Evolutionary conservation across 2,329 filamentous ascomycete genomes (phyloP).

Genomic region (Talaromyces sp.): DNA sequence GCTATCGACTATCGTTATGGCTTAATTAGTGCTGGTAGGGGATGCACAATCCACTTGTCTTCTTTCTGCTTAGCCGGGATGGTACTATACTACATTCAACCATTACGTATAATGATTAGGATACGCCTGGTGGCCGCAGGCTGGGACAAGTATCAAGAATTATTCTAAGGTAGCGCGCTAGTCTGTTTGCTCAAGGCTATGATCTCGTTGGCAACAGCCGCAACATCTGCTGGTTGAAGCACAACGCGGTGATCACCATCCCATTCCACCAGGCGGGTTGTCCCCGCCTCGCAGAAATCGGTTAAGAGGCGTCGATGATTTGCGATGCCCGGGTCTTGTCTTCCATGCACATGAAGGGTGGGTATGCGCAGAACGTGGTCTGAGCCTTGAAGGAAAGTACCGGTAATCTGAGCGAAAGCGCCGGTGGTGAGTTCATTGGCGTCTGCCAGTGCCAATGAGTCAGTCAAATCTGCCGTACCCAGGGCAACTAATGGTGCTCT

Average conservation of each 20-base stretch:
- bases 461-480: slow-evolving; percentile 12
- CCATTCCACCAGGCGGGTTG: slow-evolving; percentile 66
- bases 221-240: slow-evolving; percentile 65
- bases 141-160: neutral
- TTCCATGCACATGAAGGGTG: slow-evolving; percentile 68
- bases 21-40: neutral
- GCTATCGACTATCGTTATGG: neutral
- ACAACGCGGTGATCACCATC: slow-evolving; percentile 70
- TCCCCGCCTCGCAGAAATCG: slow-evolving; percentile 59
- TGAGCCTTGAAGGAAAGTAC: slow-evolving; percentile 4
- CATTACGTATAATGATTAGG: too few relatives aligned
- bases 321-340: slow-evolving; percentile 59
- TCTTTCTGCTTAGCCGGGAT: neutral
- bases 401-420: slow-evolving; percentile 13
- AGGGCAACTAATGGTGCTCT: slow-evolving; percentile 57
- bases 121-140: too few relatives aligned
- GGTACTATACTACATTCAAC: neutral
- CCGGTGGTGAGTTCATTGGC: slow-evolving; percentile 17
- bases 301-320: slow-evolving; percentile 58
- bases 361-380: slow-evolving; percentile 56
- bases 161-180: neutral
- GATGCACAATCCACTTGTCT: neutral
- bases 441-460: slow-evolving; percentile 14
- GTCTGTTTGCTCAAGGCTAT: slow-evolving; percentile 49
- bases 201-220: slow-evolving; percentile 54